A percentile compares a stretch with the other conserved stretches of the same genome.
phyloP scores from a whole-genome alignment of 129 eudicot species.

The Cynara cardunculus region DNA sequence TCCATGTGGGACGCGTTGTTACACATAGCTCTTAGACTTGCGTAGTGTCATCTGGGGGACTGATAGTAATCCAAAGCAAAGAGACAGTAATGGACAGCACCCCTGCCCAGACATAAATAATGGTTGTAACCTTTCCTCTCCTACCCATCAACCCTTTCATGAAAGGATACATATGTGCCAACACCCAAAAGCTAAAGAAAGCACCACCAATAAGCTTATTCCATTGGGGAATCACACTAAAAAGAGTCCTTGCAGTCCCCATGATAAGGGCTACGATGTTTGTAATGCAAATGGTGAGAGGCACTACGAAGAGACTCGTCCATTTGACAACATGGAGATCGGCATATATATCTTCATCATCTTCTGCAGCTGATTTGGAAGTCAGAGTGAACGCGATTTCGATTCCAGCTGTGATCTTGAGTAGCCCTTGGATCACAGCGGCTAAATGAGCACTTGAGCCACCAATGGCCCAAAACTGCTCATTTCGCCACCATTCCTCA shows the following conservation, averaged over 20 bases:
- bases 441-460: conserved; percentile 85
- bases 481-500: conserved; percentile 84
- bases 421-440: conserved; percentile 88
- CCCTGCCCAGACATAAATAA: conserved; percentile 75
- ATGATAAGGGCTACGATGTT: conserved; percentile 61
- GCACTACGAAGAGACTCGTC: conserved; percentile 73
- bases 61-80: conserved; percentile 65
- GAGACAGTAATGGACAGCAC: conserved; percentile 72
- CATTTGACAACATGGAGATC: conserved; percentile 69
- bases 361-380: conserved; percentile 60
- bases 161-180: conserved; percentile 84
- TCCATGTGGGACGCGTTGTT: too few relatives aligned
- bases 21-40: conserved; percentile 3
- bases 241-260: conserved; percentile 62
- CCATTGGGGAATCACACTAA: conserved; percentile 79
- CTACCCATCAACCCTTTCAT: conserved; percentile 91
- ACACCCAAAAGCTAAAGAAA: conserved; percentile 86
- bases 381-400: conserved; percentile 83
- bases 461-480: conserved; percentile 90
- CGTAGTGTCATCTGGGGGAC: conserved; percentile 43
- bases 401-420: conserved; percentile 75
- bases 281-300: conserved; percentile 57
- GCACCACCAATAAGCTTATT: conserved; percentile 73
- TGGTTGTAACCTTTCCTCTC: conserved; percentile 62
- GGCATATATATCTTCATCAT: conserved; percentile 66